Conservation (phyloP, 257 asterid species). For the Ilex aquifolium region DNA sequence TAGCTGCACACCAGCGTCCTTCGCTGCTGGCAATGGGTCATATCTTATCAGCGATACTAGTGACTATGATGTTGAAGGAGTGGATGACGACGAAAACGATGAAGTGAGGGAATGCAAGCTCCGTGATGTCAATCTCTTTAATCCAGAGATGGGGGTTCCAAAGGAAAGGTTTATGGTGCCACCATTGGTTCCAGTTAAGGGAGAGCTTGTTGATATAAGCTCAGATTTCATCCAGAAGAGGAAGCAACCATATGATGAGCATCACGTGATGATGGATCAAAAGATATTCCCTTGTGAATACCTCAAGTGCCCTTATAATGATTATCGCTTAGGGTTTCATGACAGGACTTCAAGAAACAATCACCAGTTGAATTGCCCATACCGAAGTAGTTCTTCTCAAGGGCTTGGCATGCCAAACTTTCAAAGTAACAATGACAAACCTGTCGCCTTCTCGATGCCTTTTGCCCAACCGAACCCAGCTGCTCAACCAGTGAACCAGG, state of each 20-base stretch:
- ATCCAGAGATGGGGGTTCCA: slow-evolving; percentile 15
- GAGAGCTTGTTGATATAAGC: slow-evolving; percentile 40
- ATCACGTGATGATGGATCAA: slow-evolving; percentile 7
- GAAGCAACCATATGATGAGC: slow-evolving; percentile 29
- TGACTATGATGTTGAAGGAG: slow-evolving; percentile 52
- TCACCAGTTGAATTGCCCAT: slow-evolving; percentile 44
- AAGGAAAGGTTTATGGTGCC: slow-evolving; percentile 11
- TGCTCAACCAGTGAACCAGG: background rate
- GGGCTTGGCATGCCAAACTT: slow-evolving; percentile 14
- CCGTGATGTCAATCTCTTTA: slow-evolving; percentile 22
- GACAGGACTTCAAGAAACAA: slow-evolving; percentile 50
- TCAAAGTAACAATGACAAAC: slow-evolving; percentile 22
- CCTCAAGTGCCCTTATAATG: slow-evolving; percentile 48
- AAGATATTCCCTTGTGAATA: slow-evolving; percentile 45
- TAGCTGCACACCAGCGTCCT: slow-evolving; percentile 15
- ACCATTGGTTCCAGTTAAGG: slow-evolving; percentile 34
- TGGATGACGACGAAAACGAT: slow-evolving; percentile 21
- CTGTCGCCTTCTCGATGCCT: slow-evolving; percentile 17
- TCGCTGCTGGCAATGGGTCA: slow-evolving; percentile 24
- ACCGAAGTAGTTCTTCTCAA: slow-evolving; percentile 25
- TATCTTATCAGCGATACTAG: slow-evolving; percentile 23
- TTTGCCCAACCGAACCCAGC: background rate
- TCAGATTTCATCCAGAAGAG: slow-evolving; percentile 34
- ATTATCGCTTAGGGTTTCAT: slow-evolving; percentile 37
- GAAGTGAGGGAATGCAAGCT: slow-evolving; percentile 30